Conservation (phyloP, 2,329 filamentous ascomycete species). For the Apiospora sp. region DNA sequence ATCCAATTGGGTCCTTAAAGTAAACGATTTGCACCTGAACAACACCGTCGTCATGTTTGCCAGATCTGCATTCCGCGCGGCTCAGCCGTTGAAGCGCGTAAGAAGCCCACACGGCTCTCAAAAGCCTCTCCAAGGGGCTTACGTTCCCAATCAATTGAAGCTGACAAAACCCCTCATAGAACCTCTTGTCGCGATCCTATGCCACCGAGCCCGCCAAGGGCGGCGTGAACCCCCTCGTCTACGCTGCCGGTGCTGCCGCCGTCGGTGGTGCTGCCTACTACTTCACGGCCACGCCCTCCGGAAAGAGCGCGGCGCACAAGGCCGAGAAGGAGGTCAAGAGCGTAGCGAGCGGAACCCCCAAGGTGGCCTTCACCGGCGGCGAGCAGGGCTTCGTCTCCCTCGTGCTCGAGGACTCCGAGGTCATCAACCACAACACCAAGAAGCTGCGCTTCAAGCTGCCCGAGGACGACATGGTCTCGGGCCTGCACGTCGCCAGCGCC, state of each 20-base stretch:
- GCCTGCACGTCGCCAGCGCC: constrained; percentile 83
- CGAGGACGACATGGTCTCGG: constrained; percentile 83
- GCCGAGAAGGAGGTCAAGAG: constrained; percentile 63
- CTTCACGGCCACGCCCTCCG: constrained; percentile 60
- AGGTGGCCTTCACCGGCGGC: constrained; percentile 75
- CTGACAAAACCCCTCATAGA: constrained; percentile 34
- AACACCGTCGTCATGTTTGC: constrained; percentile 60
- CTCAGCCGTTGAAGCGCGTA: constrained; percentile 65
- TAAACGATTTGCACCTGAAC: background rate
- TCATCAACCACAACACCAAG: constrained; percentile 95
- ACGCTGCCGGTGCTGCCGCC: constrained; percentile 65
- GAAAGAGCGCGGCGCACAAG: constrained; percentile 55
- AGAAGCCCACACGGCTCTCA: constrained; percentile 37
- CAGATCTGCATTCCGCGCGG: constrained; percentile 61
- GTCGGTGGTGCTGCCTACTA: constrained; percentile 66
- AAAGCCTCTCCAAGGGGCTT: constrained; percentile 24
- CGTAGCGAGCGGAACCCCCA: constrained; percentile 50
- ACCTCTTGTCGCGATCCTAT: constrained; percentile 57
- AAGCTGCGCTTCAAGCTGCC: constrained; percentile 87
- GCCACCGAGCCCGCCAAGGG: constrained; percentile 69
- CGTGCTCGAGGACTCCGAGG: constrained; percentile 79
- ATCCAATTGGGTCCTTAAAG: background rate
- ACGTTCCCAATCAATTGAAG: constrained; percentile 29
- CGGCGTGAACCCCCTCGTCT: constrained; percentile 66
- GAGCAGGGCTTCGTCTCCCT: constrained; percentile 90